Base-by-base conservation (phyloP, 2,329 filamentous ascomycete genomes). In the Chaetomiaceae sp. region DNA sequence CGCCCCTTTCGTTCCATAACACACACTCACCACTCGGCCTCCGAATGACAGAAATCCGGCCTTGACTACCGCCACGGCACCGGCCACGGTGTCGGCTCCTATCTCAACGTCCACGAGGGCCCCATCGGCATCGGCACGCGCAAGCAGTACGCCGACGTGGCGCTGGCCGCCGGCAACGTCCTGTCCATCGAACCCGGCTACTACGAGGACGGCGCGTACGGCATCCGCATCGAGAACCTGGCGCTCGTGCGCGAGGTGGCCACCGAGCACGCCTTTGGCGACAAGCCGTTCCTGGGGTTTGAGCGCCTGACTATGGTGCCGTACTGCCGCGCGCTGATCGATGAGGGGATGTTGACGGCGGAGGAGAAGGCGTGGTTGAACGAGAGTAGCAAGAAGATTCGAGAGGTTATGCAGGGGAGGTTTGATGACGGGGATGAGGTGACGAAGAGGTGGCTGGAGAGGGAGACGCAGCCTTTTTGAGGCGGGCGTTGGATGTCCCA, bases 301-400 rank as follows among this genome's bases (percentile, higher is more conserved):
- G 91, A 98, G 70, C 88, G 95, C 65, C 89, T 97, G 55, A 98
- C 93, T 0, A 88, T 98, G 88, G 88, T 91, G 15, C 93, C 93
- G 0, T 89, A 95, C 68, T 96, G 91, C 68, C 79, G 83, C 51
- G 96, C 88, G 51, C 71, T 98, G 54, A 89, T 95, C 53, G 86
- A 97, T 58, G 70, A 76, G 45, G 73, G 64, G 42, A 71, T 95
- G 27, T 68, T 98, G 56, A 89, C 82, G 0, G 70, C 73, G 4
- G 73, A 71, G 11, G 93, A 98, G 70, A 86, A 84, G 69, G 68
- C 77, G 50, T 98, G 91, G 87, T 69, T 98, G 56, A 95, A 97
- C 60, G 75, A 81, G 34, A 95, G 95, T 63, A 86, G 95, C 63
- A 69, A 74, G 27, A 83, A 93, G 63, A 83, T 98, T 14, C 78